phyloP scores from a whole-genome alignment of 2,329 filamentous ascomycete genomes.

The Cladosporium velox region DNA sequence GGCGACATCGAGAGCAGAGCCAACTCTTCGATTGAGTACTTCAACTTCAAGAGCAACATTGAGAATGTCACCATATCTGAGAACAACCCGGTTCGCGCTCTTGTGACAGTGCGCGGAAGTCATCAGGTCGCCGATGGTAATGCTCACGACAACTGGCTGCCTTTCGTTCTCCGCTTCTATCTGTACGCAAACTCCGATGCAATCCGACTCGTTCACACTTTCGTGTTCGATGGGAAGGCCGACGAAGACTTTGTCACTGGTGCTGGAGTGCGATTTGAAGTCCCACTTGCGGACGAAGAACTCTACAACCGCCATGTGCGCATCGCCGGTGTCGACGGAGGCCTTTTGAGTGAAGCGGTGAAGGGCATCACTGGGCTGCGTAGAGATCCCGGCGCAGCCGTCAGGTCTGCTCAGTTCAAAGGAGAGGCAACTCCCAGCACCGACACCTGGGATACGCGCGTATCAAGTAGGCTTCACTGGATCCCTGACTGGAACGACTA shows the following conservation, averaged over 20 bases:
- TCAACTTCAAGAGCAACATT: slow-evolving; percentile 54
- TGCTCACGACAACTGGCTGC: slow-evolving; percentile 53
- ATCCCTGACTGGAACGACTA: slow-evolving; percentile 63
- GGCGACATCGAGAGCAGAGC: slow-evolving; percentile 43
- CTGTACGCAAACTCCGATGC: slow-evolving; percentile 59
- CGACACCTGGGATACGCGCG: slow-evolving; percentile 50
- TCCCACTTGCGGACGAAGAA: slow-evolving; percentile 56
- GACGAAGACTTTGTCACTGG: slow-evolving; percentile 56
- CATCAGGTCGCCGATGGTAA: slow-evolving; percentile 38
- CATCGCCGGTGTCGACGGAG: slow-evolving; percentile 57
- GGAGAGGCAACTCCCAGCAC: slow-evolving; percentile 49
- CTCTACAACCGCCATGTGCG: slow-evolving; percentile 62
- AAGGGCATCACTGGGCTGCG: slow-evolving; percentile 62
- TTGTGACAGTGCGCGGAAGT: slow-evolving; percentile 51
- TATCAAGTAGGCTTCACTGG: slow-evolving; percentile 55
- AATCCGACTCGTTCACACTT: slow-evolving; percentile 57
- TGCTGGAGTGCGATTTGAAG: slow-evolving; percentile 57
- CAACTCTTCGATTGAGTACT: slow-evolving; percentile 41
- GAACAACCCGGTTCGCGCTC: slow-evolving; percentile 45
- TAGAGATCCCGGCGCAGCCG: slow-evolving; percentile 53
- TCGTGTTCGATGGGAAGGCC: slow-evolving; percentile 57
- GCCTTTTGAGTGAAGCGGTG: slow-evolving; percentile 59
- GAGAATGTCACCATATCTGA: slow-evolving; percentile 54
- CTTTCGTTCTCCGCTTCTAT: slow-evolving; percentile 60
- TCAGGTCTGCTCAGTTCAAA: slow-evolving; percentile 54